Evolutionary conservation across 352 stramenopile species (phyloP).

Genomic region (Pythium rishiriense): DNA sequence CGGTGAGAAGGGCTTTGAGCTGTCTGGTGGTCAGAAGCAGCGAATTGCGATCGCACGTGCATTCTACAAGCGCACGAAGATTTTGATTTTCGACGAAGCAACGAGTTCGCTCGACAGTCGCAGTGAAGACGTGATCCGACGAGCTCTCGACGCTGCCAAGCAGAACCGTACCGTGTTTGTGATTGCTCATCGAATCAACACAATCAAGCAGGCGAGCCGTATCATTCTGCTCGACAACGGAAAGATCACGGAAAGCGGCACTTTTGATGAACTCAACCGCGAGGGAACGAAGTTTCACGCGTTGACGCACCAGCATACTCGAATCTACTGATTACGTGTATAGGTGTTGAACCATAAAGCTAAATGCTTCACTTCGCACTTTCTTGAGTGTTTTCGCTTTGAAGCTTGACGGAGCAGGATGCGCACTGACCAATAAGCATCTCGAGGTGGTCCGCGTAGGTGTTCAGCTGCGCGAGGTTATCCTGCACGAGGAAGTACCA

Average conservation of each 20-base stretch:
- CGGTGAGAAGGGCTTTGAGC: conserved; percentile 95
- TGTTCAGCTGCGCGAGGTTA: conserved; percentile 77
- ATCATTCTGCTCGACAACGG: conserved; percentile 86
- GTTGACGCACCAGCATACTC: conserved; percentile 62
- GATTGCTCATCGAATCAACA: conserved; percentile 85
- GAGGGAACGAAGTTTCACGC: conserved; percentile 81
- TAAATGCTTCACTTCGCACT: conserved; percentile 26
- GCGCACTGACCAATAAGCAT: conserved; percentile 71
- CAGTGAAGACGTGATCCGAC: conserved; percentile 80
- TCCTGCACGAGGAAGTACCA: conserved; percentile 48
- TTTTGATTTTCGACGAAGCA: conserved; percentile 84
- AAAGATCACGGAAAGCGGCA: conserved; percentile 72
- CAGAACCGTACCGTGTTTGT: conserved; percentile 81
- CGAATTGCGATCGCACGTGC: conserved; percentile 84
- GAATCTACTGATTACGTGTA: conserved; percentile 42
- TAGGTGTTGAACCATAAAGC: background rate
- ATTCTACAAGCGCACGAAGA: conserved; percentile 79
- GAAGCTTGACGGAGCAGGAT: conserved; percentile 69
- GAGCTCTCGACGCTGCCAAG: conserved; percentile 57
- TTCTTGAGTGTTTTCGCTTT: conserved; percentile 65
- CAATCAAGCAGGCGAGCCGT: conserved; percentile 80
- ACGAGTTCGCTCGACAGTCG: conserved; percentile 82
- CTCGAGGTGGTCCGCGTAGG: conserved; percentile 77
- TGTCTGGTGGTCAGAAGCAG: conserved; percentile 98
- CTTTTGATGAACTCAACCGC: conserved; percentile 72